A percentile compares a stretch with the other conserved stretches of the same genome.
Evolutionary conservation across 2,329 filamentous ascomycete species (phyloP).

Genomic region (Penicillium sp.): DNA sequence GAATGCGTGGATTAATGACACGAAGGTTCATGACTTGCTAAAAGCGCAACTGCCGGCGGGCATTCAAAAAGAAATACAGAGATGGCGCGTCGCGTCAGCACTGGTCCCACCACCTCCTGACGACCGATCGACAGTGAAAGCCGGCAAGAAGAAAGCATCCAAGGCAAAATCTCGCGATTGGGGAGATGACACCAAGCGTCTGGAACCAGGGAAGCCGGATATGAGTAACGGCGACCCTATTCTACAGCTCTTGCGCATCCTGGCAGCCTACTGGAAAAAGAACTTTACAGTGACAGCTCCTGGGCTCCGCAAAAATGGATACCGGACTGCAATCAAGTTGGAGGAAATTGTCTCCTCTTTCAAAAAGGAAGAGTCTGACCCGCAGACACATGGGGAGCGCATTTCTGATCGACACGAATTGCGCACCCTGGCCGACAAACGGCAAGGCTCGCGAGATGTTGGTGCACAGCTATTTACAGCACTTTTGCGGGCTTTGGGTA

Average conservation of each 20-base stretch:
- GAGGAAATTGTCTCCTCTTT: slow-evolving; percentile 71
- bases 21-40: slow-evolving; percentile 69
- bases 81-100: slow-evolving; percentile 67
- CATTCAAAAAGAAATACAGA: slow-evolving; percentile 68
- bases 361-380: slow-evolving; percentile 59
- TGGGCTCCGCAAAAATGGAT: slow-evolving; percentile 82
- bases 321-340: slow-evolving; percentile 71
- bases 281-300: slow-evolving; percentile 73
- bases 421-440: slow-evolving; percentile 61
- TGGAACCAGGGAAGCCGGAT: slow-evolving; percentile 69
- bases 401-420: slow-evolving; percentile 66
- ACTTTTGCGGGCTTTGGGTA: slow-evolving; percentile 70
- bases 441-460: slow-evolving; percentile 78
- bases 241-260: slow-evolving; percentile 66
- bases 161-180: slow-evolving; percentile 58
- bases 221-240: slow-evolving; percentile 80
- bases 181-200: slow-evolving; percentile 63
- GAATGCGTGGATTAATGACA: slow-evolving; percentile 79
- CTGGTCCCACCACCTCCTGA: slow-evolving; percentile 44
- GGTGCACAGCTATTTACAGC: slow-evolving; percentile 88
- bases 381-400: slow-evolving; percentile 69
- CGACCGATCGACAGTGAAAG: slow-evolving; percentile 33
- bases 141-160: slow-evolving; percentile 2
- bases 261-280: slow-evolving; percentile 87
- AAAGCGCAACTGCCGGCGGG: slow-evolving; percentile 67